Evolutionary conservation across 2,329 filamentous ascomycete genomes (phyloP), one percentile per base, ranked within the genome.

Genomic region (Cercospora janseana): DNA sequence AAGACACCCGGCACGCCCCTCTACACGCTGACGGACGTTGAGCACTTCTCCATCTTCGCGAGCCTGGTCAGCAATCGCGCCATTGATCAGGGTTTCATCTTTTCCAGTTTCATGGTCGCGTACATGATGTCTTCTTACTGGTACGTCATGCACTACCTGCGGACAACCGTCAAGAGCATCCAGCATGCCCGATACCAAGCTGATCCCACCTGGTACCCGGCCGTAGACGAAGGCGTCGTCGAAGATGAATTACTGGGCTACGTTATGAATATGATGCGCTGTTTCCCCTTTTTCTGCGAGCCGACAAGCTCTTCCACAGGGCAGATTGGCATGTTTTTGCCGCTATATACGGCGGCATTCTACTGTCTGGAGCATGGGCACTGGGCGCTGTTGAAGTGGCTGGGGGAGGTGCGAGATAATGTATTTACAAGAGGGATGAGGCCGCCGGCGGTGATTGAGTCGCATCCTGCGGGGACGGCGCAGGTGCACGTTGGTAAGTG

Each of bases 401-500:
- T 59, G 9, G 56, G 60, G 6, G 49, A 41, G 1, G 59, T 65
- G 6, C 43, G 57, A 9, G 54, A 53, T 23, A 55, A 34, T 13
- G 57, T 61, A 5, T 65, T 65, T 20, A 55, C 49, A 18, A 60
- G 55, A 44, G 63, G 63, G 4, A 55, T 65, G 49, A 53, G 49
- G 6, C 63, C 59, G 7, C 63, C 63, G 9, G 52, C 46, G 27
- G 55, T 55, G 16, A 49, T 37, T 21, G 35, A 52, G 31, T 20
- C 27, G 13, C 35, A 44, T 24, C 43, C 45, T n/a, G 42, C 49
- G 6, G 26, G 21, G 2, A 46, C 41, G 12, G 27, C 29, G 20
- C 34, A 26, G 12, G 27, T 46, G n/a, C 63, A 93, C 86, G 18
- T 88, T 82, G 62, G 35, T 26, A 40, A 24, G 16, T 24, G 35